Base-by-base conservation (phyloP, 805 yeast species). In the Komagataella ulmi region DNA sequence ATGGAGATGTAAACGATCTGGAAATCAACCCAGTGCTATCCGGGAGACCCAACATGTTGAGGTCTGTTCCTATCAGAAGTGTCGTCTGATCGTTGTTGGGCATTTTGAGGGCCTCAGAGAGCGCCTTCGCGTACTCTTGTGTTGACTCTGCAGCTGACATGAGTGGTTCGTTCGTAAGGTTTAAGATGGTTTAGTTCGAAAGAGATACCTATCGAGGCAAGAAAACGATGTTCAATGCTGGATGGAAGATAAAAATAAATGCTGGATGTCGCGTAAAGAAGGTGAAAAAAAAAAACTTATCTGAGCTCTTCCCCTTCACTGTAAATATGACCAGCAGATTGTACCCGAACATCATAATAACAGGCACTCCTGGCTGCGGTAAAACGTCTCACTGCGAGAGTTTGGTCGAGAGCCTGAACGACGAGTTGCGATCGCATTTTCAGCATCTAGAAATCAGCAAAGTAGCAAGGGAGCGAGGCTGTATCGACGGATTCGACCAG, bases 291-390 rank as follows among this genome's bases (percentile, higher is more conserved):
- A 30, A 30, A 30, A 30, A 30, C 14, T 14, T 30, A 30, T 14
- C 40, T 45, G 12, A 3, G 23, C 24, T 45, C 24, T 45, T 45
- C 14, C 12, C 24, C n/a, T 45, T n/a, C 24, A n/a, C 24, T 19
- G 17, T 12, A 23, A 47, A 1, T 10, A 65, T 64, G 67, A 51
- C 59, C 46, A 54, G 45, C 47, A 68, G 76, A 61, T 61, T 55
- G 44, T 57, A 67, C 24, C 83, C 97, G 7, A 93, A 93, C 65
- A 81, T 93, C 46, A 78, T 93, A 45, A 77, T 93, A 48, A 93
- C 98, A 2, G 99, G 99, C 3, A 91, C 98, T 3, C 99, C 99
- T 21, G 83, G 95, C 0, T 84, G 93, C 55, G 96, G 96, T 10
- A 88, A 88, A 60, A 76, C 93, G 1, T 79, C 88, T 17, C 95